Evolutionary conservation across 23 red algal genomes (phyloP), one percentile per base, ranked within the genome.

Genomic region (Agarophyton chilense): DNA sequence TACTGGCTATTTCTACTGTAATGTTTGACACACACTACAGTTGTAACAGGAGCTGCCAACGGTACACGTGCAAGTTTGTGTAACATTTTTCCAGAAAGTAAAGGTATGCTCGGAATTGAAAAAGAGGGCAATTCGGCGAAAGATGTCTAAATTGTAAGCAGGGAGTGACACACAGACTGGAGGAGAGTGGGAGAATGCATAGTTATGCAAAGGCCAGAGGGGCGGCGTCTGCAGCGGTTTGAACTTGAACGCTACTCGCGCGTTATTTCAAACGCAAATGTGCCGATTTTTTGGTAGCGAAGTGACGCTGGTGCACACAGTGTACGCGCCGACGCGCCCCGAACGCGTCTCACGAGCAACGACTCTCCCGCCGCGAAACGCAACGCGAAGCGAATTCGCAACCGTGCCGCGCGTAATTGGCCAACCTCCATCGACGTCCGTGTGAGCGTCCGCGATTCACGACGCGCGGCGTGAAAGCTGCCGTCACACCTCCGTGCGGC

Each of bases 231-330:
- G n/a, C 44, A 12, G 56, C 56, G 17, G 29, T 74, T 74, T 74
- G 68, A 74, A 74, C 68, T 74, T 74, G 68, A 74, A 74, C 68
- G 68, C 22, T 1, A 18, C 68, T 65, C 60, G 68, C 68, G 68
- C 68, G 68, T 39, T 31, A 74, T 74, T 74, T 74, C 68, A 74
- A 74, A 74, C 68, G 68, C 43, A 74, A 74, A 74, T 74, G 29
- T 46, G 68, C 9, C 41, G 68, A 74, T 49, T 74, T 74, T 74
- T 74, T 26, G 10, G 60, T 39, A 74, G 3, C 40, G 3, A 29
- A 32, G 40, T 26, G n/a, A 22, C 22, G 41, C 39, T 67, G 13
- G 41, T 1, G n/a, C n/a, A n/a, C n/a, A n/a, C n/a, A 6, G 43
- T 21, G 11, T 29, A 39, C 68, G 68, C 68, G 16, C 14, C 68